These are phyloP conservation scores for Quercus phellos DNA, from an alignment of 331 rosid genomes.

Conservation along the genomic window DNA sequence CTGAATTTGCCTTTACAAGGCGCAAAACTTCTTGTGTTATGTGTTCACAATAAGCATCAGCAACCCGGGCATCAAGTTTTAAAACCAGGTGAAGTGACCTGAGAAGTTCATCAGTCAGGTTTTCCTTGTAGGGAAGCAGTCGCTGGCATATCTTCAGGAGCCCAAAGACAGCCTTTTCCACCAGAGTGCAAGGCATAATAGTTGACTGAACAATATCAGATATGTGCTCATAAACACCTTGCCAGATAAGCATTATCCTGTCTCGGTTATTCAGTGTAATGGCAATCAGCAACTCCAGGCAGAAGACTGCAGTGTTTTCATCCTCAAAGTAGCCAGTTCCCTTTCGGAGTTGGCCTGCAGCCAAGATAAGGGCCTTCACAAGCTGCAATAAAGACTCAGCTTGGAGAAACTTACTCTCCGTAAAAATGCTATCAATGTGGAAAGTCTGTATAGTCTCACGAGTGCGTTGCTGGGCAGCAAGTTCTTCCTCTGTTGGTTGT, in stretches of 20 bases:
- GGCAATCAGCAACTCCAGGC: conserved; percentile 89
- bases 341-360: conserved; percentile 85
- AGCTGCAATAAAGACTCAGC: conserved; percentile 94
- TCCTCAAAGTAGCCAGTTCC: conserved; percentile 80
- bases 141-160: conserved; percentile 92
- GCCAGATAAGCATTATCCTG: conserved; percentile 90
- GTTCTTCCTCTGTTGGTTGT: conserved; percentile 78
- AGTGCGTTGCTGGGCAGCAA: conserved; percentile 86
- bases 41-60: conserved; percentile 95
- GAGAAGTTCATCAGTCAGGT: conserved; percentile 88
- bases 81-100: conserved; percentile 89
- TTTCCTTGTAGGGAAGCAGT: conserved; percentile 94
- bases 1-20: conserved; percentile 92
- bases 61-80: conserved; percentile 98
- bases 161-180: conserved; percentile 97
- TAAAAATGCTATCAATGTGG: conserved; percentile 78
- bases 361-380: conserved; percentile 86
- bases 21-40: conserved; percentile 93
- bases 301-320: conserved; percentile 94
- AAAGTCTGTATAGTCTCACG: conserved; percentile 81
- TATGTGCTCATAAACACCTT: conserved; percentile 93
- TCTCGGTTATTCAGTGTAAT: conserved; percentile 93
- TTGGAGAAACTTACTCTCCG: conserved; percentile 91
- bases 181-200: conserved; percentile 88
- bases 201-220: conserved; percentile 89